Conservation (phyloP, 257 asterid species). For the Leonotis leonurus region DNA sequence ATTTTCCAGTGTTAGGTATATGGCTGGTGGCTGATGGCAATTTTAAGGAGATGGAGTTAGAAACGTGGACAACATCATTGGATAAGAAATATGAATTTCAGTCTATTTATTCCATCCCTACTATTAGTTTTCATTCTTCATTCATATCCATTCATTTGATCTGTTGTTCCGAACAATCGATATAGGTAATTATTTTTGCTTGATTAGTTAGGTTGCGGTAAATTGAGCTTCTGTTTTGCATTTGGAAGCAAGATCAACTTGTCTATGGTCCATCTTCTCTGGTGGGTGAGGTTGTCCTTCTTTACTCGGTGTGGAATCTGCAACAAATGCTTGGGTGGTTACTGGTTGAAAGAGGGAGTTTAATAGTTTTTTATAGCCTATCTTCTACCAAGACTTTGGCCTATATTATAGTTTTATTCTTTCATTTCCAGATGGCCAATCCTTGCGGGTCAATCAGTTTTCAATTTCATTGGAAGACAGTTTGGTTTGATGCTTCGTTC, state of each 20-base stretch:
- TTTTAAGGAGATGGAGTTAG: background rate
- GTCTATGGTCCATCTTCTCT: no score
- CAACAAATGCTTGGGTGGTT: background rate
- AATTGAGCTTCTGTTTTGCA: background rate
- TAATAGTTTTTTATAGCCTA: background rate
- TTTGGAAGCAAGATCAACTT: background rate
- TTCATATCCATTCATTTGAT: background rate
- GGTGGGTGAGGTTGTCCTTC: no score
- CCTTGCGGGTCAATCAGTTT: background rate
- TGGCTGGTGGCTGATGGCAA: background rate
- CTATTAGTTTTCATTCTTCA: background rate
- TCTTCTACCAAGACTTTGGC: background rate
- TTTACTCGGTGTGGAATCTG: no score
- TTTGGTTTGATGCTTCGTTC: background rate
- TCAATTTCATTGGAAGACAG: background rate
- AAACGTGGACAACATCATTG: background rate
- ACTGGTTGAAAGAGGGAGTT: background rate
- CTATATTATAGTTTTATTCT: background rate
- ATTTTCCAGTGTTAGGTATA: background rate
- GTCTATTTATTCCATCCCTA: background rate
- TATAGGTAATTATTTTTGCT: background rate
- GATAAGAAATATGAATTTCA: background rate
- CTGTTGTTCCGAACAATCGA: background rate
- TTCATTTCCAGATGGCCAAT: background rate
- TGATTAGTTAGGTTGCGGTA: background rate